Evolutionary conservation across 2,329 filamentous ascomycete species (phyloP).

Genomic region (Aureobasidium sp.): DNA sequence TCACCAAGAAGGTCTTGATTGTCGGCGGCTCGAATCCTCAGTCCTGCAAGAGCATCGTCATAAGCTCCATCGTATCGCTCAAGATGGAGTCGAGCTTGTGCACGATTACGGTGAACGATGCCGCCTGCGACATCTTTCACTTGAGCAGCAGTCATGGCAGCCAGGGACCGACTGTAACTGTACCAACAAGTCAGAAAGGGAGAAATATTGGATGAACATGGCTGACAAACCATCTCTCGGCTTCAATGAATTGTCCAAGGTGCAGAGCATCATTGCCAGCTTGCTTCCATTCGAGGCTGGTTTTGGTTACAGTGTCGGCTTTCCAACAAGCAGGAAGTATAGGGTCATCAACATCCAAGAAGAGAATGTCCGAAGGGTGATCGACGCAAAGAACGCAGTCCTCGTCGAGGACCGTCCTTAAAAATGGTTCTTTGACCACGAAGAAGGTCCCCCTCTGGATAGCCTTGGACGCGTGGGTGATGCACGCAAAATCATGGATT

Average conservation of each 20-base stretch:
- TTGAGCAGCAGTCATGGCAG: constrained; percentile 2
- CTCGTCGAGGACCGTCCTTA: background rate
- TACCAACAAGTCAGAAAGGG: background rate
- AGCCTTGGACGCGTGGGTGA: background rate
- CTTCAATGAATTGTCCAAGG: background rate
- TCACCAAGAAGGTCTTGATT: background rate
- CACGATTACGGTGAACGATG: background rate
- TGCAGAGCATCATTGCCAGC: background rate
- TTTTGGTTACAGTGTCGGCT: background rate
- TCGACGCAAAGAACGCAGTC: constrained; percentile 1
- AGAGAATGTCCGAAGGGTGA: constrained; percentile 6
- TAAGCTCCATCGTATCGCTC: constrained; percentile 1
- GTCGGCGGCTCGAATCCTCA: background rate
- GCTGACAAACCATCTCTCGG: constrained; percentile 4
- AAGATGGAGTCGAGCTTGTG: background rate
- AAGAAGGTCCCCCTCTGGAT: background rate
- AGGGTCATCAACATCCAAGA: background rate
- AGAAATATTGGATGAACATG: background rate
- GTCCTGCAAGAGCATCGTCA: background rate
- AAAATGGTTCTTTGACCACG: constrained; percentile 4
- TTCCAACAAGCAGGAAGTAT: background rate
- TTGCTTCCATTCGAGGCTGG: background rate
- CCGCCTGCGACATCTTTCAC: background rate
- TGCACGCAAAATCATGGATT: background rate
- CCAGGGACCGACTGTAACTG: background rate